These are phyloP conservation scores for Cutaneotrichosporon cyanovorans DNA, from an alignment of 1,284 basidiomycete genomes.

Conservation along the genomic window DNA sequence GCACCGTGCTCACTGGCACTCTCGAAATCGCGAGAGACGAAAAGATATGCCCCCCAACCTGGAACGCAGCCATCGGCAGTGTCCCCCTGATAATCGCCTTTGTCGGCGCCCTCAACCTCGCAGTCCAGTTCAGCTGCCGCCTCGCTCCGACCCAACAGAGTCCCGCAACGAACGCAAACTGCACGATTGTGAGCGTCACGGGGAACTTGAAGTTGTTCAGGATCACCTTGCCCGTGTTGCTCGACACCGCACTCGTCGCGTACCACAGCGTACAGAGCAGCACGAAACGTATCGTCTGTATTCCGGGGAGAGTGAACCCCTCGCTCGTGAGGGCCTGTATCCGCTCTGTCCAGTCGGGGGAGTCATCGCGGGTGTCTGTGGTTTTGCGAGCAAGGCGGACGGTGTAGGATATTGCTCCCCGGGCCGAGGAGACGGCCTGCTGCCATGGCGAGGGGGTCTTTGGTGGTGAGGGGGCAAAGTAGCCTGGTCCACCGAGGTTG, in stretches of 20 bases:
- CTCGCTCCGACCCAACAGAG: conserved; percentile 76
- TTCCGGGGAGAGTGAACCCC: conserved; percentile 18
- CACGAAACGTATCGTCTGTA: conserved; percentile 40
- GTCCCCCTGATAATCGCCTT: conserved; percentile 67
- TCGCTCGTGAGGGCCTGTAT: neutral
- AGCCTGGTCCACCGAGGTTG: conserved; percentile 9
- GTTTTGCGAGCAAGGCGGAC: conserved; percentile 8
- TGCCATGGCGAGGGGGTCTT: neutral
- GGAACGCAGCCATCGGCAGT: conserved; percentile 85
- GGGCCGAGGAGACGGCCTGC: neutral
- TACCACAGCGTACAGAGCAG: conserved; percentile 46
- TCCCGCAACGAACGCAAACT: conserved; percentile 86
- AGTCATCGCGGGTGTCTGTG: conserved; percentile 5
- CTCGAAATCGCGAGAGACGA: conserved; percentile 92
- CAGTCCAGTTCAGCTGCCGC: conserved; percentile 53
- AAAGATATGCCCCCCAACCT: conserved; percentile 91
- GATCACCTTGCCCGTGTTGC: conserved; percentile 47
- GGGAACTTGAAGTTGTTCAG: conserved; percentile 46
- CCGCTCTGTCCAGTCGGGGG: neutral
- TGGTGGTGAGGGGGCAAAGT: conserved; percentile 3
- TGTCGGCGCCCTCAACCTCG: conserved; percentile 60
- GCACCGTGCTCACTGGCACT: conserved; percentile 94
- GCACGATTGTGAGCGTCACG: conserved; percentile 76
- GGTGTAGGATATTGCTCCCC: conserved; percentile 1
- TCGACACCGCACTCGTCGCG: conserved; percentile 44